A percentile compares a stretch with the other conserved stretches of the same genome.
Conservation (phyloP, 2,329 filamentous ascomycete species). For the Xylariomycetidae sp. region DNA sequence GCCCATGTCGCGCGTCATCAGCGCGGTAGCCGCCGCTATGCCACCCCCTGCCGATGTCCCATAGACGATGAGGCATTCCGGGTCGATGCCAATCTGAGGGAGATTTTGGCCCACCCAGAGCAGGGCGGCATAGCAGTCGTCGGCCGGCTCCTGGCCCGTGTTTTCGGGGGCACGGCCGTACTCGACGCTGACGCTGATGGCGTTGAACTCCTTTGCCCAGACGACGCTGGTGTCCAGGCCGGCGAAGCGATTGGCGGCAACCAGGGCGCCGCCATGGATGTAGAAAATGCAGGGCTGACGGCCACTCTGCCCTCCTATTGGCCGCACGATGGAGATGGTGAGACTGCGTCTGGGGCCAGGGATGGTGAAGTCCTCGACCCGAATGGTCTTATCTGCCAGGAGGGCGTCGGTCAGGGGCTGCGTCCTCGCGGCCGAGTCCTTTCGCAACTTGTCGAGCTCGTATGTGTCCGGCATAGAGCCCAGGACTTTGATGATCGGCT, state of each 20-base stretch:
- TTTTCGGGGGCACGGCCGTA: conserved; percentile 27
- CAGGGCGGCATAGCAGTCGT: conserved; percentile 34
- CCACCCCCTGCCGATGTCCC: conserved; percentile 54
- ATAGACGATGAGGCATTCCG: conserved; percentile 44
- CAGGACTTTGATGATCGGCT: conserved; percentile 17
- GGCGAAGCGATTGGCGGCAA: conserved; percentile 25
- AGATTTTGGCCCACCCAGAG: conserved; percentile 27
- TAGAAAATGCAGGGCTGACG: conserved; percentile 25
- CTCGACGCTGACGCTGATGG: conserved; percentile 27
- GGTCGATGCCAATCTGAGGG: conserved; percentile 32
- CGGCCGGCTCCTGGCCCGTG: conserved; percentile 19
- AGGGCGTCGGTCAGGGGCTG: conserved; percentile 20
- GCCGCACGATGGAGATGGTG: conserved; percentile 20
- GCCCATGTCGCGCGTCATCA: conserved; percentile 38
- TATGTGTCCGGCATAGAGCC: conserved; percentile 19
- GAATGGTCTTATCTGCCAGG: conserved; percentile 21
- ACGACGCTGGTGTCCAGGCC: conserved; percentile 25
- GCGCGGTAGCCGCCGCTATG: conserved; percentile 45
- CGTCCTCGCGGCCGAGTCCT: conserved; percentile 18
- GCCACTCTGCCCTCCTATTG: conserved; percentile 14
- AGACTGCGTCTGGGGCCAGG: conserved; percentile 19
- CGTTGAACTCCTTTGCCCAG: conserved; percentile 24
- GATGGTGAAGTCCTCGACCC: conserved; percentile 19
- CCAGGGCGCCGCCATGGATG: conserved; percentile 26
- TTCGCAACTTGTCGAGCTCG: conserved; percentile 23